phyloP scores from a whole-genome alignment of 768 basidiomycete genomes.

The Agaricus blazei region DNA sequence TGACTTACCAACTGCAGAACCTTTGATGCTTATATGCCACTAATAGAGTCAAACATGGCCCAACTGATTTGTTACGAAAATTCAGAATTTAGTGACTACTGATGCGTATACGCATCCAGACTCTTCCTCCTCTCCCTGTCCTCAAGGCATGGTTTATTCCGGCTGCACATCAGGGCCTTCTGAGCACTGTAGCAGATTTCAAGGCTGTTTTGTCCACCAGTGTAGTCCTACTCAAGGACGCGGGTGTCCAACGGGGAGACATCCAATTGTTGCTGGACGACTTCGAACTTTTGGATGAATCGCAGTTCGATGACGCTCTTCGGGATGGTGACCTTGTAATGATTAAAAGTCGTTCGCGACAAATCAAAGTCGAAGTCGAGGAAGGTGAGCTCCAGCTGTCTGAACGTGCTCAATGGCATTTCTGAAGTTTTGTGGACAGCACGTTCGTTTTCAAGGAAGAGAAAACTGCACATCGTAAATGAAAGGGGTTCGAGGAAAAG shows the following conservation, averaged over 20 bases:
- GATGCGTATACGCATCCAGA: slow-evolving; percentile 52
- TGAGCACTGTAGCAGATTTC: slow-evolving; percentile 22
- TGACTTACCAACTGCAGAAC: slow-evolving; percentile 36
- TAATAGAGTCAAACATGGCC: not conserved
- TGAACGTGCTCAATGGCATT: not conserved
- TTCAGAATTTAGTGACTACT: not conserved
- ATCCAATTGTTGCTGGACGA: slow-evolving; percentile 36
- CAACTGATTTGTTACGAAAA: not conserved
- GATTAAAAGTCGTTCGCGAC: slow-evolving; percentile 17
- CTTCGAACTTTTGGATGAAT: slow-evolving; percentile 43
- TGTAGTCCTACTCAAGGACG: slow-evolving; percentile 25
- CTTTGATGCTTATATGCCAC: not conserved
- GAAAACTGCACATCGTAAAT: slow-evolving; percentile 4
- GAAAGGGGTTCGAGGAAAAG: not conserved
- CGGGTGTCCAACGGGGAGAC: slow-evolving; percentile 15
- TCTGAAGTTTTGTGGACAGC: not conserved
- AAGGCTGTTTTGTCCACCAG: slow-evolving; percentile 31
- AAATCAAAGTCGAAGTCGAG: not conserved
- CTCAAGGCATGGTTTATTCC: slow-evolving; percentile 51
- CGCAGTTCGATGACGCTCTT: slow-evolving; percentile 28
- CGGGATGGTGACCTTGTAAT: slow-evolving; percentile 46
- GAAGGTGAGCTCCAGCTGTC: not conserved
- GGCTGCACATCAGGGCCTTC: slow-evolving; percentile 15
- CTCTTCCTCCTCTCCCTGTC: slow-evolving; percentile 39
- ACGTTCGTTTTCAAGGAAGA: not conserved